Evolutionary conservation across 306 rosid genomes (phyloP), one percentile per base, ranked within the genome.

Genomic region (Psophocarpus tetragonolobus): DNA sequence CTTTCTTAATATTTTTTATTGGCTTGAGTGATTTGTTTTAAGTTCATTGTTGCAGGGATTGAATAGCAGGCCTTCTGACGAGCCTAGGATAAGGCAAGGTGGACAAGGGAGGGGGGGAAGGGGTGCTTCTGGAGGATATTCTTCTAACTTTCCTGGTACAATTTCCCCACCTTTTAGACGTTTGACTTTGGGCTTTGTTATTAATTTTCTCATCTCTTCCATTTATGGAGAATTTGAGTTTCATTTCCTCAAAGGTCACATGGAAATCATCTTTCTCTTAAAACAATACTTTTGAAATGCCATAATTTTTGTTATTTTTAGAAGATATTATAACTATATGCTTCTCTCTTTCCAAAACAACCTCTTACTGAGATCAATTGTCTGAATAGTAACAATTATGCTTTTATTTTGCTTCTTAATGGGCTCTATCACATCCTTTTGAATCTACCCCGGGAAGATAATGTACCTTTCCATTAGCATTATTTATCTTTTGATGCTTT

Each of bases 111-210:
- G 89, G 81, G 84, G 86, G 30, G 83, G 78, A 75, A 83, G 92
- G 80, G 90, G 90, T 84, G 81, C 88, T 57, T 91, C 83, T 24
- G 94, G 94, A 62, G 85, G 86, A 50, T 80, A 82, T 86, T 78
- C 83, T 56, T 77, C 82, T 35, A 81, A 74, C 39, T 83, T 82
- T 68, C 48, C 72, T 53, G 89, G 91, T 71, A 80, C 10, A 21
- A 7, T 42, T 62, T 78, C 24, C 8, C 5, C 14, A 30, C 54
- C 72, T 66, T 7, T 47, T 41, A 45, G 47, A 75, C 65, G 66
- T 42, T 66, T 71, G 74, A 58, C 21, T 53, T 63, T 39, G 71
- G 53, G 36, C 14, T 41, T 51, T 66, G 54, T 45, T 72, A 30
- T 68, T n/a, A 17, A 35, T 79, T 62, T 14, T 3, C 44, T 38